Base-by-base conservation (phyloP, 176 grass and related monocot genomes). In the Triticum turgidum region DNA sequence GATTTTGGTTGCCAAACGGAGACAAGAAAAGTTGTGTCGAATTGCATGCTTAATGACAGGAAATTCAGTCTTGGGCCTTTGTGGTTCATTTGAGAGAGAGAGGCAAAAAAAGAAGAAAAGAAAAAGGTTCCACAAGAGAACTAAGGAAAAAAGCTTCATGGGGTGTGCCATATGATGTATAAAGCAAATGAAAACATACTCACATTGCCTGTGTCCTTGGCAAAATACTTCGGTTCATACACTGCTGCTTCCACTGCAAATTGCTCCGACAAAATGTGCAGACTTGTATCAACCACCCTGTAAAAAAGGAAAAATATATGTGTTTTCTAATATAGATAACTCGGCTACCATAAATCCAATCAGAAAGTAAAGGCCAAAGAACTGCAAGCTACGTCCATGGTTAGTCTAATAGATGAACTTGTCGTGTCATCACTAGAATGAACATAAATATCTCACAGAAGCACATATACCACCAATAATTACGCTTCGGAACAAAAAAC, bases 121-220 rank as follows among this genome's bases (percentile, higher is more conserved):
- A 44, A 29, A 52, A 3, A 24, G 7, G 4, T 35, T 80, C 44
- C 3, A 74, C 82, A 67, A 59, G 58, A 11, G 47, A 21, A 75
- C 64, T 25, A 70, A 47, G 35, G n/a, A 89, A 45, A 9, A 9
- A 85, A 49, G 20, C 47, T 88, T 81, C 9, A 65, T 22, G 65
- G 70, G 65, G 37, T 59, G 27, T 47, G 32, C 21, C 21, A 64
- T 22, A 33, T 79, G 84, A 58, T 73, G 44, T 73, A 73, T 11
- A 80, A 80, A 74, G n/a, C 33, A 89, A 66, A 81, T 76, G 69
- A 21, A 83, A 59, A 24, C 8, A 77, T 56, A 80, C 54, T 83
- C 80, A 77, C 65, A 30, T 44, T 11, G 69, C 38, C 14, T 18
- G 63, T 34, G 82, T 49, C 39, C 69, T 82, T 61, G 30, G 32